Evolutionary conservation across 2,329 filamentous ascomycete species (phyloP), one percentile per base, ranked within the genome.

Genomic region (Aspergillus nomiae): DNA sequence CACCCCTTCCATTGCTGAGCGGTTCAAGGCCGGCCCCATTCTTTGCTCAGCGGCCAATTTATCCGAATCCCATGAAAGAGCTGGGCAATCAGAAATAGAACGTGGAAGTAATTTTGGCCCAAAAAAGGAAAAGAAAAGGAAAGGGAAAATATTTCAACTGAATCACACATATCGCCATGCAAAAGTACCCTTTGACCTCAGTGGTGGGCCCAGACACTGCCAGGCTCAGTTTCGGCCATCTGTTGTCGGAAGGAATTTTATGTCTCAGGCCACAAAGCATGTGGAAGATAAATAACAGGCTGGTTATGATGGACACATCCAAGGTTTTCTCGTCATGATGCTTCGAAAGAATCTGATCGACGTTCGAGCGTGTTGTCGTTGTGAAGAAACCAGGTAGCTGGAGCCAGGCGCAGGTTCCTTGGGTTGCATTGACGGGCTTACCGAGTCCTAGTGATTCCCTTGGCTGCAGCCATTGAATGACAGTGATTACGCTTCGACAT

Each of bases 1-100:
- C 59, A 61, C 53, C 59, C 59, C 59, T 54, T 61, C 54, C 59
- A 53, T 53, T 56, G 38, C 59, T 21, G 30, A 57, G 30, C 46
- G 26, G 58, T 30, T 32, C 9, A 36, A 54, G 21, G 14, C 28
- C 21, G 21, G 21, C 21, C 21, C 46, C 26, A 7, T 30, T n/a
- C n/a, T 21, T 36, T 36, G 9, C 30, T 16, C 30, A 14, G 12
- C 32, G 6, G 19, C 32, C 51, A 54, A 36, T 54, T 54, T 36
- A 21, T 34, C 51, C 30, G n/a, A 54, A 21, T 54, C 30, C 30
- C 51, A 54, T n/a, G 51, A 36, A n/a, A 54, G 21, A 53, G 19
- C 3, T 19, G 16, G 14, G 50, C 6, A 21, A 28, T 51, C 2
- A 32, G n/a, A 51, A 51, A 48, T 5, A 19, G 12, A 3, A 3